Conservation (phyloP, 495 filamentous ascomycete genomes). For the Saxophila tyrrhenica region DNA sequence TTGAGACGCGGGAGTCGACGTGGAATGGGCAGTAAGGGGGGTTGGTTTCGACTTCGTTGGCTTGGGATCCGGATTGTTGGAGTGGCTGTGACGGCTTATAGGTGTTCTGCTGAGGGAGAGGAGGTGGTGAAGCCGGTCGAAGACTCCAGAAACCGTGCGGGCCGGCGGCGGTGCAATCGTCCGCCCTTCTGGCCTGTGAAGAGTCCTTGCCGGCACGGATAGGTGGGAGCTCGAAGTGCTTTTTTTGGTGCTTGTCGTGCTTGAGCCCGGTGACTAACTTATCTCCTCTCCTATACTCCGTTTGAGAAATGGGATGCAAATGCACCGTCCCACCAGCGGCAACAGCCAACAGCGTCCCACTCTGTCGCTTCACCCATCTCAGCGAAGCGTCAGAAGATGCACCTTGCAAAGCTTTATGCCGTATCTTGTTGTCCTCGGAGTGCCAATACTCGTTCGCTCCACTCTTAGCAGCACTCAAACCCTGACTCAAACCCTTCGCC, state of each 20-base stretch:
- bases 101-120: neutral
- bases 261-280: slow-evolving; percentile 6
- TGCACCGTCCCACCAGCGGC: slow-evolving; percentile 5
- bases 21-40: slow-evolving; percentile 22
- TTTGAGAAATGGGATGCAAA: slow-evolving; percentile 7
- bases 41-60: slow-evolving; percentile 19
- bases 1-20: slow-evolving; percentile 15
- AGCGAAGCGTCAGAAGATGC: neutral
- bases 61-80: neutral
- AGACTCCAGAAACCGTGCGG: slow-evolving; percentile 18
- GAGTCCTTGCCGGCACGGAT: slow-evolving; percentile 5
- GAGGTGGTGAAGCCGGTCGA: neutral
- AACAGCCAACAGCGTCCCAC: slow-evolving; percentile 1
- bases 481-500: slow-evolving; percentile 71
- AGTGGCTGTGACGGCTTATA: neutral
- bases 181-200: neutral
- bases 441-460: slow-evolving; percentile 72
- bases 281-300: slow-evolving; percentile 6
- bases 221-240: slow-evolving; percentile 8
- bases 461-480: slow-evolving; percentile 67
- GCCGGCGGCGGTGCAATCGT: slow-evolving; percentile 1
- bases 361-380: slow-evolving; percentile 10
- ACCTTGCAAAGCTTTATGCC: slow-evolving; percentile 35
- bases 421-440: slow-evolving; percentile 71
- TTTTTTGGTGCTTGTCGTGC: slow-evolving; percentile 3